Percentiles rank a stretch among this genome's conserved stretches.
These are phyloP conservation scores for Trametes cubensis DNA, from an alignment of 768 basidiomycete genomes.

Conservation along the genomic window DNA sequence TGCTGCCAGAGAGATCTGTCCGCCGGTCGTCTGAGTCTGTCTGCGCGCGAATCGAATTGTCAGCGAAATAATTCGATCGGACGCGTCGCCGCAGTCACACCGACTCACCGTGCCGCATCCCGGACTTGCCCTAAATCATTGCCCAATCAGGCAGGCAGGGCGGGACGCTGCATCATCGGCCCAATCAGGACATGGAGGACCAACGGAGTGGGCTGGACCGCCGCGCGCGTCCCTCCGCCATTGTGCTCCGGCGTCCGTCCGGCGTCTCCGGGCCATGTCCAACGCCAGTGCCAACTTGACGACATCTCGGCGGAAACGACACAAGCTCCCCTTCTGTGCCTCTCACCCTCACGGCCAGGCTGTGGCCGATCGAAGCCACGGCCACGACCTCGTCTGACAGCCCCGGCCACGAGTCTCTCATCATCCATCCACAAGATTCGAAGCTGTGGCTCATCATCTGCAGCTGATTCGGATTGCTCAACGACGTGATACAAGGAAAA, in stretches of 20 bases:
- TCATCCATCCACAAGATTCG: slow-evolving; percentile 19
- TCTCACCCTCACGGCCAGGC: neutral
- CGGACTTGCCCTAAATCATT: slow-evolving; percentile 27
- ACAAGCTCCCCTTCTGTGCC: slow-evolving; percentile 11
- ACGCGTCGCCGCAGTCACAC: slow-evolving; percentile 16
- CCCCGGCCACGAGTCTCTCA: slow-evolving; percentile 19
- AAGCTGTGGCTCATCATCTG: slow-evolving; percentile 25
- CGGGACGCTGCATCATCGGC: slow-evolving; percentile 18
- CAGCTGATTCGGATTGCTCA: slow-evolving; percentile 29
- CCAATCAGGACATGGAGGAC: slow-evolving; percentile 21
- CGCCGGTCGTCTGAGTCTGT: neutral
- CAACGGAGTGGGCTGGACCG: slow-evolving; percentile 13
- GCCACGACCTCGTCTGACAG: neutral
- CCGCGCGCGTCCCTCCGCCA: neutral
- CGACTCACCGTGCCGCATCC: slow-evolving; percentile 27
- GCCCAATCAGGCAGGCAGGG: slow-evolving; percentile 6
- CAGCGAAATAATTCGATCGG: slow-evolving; percentile 26
- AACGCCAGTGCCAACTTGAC: neutral
- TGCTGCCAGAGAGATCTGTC: neutral
- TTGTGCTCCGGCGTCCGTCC: neutral
- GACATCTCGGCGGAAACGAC: slow-evolving; percentile 18
- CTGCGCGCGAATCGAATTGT: slow-evolving; percentile 11
- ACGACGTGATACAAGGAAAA: slow-evolving; percentile 25
- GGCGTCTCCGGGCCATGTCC: neutral
- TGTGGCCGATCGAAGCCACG: neutral